phyloP scores from a whole-genome alignment of 257 asterid species.

The Rubia yunnanensis region DNA sequence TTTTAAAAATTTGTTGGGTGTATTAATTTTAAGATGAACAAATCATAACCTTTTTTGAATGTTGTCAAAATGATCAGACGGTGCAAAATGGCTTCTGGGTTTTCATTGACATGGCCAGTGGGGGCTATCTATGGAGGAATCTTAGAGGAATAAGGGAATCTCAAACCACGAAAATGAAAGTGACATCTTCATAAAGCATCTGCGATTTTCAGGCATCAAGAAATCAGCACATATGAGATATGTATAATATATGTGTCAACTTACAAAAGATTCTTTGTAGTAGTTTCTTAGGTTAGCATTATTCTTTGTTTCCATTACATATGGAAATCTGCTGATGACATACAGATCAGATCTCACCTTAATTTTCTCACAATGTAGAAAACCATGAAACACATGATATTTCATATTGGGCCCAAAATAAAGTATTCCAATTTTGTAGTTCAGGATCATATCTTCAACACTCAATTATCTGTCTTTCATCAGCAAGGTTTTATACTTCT shows the following conservation, averaged over 20 bases:
- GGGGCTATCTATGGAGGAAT: conserved; percentile 40
- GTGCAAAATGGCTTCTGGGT: conserved; percentile 36
- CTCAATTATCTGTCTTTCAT: neutral
- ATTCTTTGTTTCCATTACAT: neutral
- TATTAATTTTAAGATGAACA: neutral
- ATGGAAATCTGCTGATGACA: neutral
- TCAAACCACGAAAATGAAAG: neutral
- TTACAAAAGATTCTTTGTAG: neutral
- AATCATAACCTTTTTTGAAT: neutral
- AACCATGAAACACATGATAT: neutral
- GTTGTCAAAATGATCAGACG: conserved; percentile 11
- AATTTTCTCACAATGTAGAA: neutral
- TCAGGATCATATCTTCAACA: neutral
- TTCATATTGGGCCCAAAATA: neutral
- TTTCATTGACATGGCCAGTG: conserved; percentile 48
- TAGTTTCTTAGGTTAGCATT: neutral
- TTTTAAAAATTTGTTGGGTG: neutral
- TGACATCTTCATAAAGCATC: neutral
- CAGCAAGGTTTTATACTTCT: neutral
- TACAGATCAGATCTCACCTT: neutral
- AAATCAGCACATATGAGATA: neutral
- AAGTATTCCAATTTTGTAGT: neutral
- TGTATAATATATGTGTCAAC: neutral
- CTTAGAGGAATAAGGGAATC: conserved; percentile 16
- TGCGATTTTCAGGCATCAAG: neutral